Base-by-base conservation (phyloP, 345 rosid species). In the Rhodamnia rubescens region DNA sequence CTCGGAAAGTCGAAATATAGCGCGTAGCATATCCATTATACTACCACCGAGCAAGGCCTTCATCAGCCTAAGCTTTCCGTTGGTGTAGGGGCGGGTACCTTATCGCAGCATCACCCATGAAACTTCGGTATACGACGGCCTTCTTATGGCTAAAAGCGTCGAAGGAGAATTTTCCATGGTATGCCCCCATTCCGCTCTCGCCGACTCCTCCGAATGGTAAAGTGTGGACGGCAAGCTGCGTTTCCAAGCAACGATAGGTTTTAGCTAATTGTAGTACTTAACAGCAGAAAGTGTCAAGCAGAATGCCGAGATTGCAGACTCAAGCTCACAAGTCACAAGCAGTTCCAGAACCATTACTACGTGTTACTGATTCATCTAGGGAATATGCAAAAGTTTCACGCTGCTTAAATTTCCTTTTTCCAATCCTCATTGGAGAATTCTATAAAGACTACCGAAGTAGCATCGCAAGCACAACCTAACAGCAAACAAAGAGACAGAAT, bases 151-250 rank as follows among this genome's bases (percentile, higher is more conserved):
- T 94, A 80, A 98, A 98, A 82, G 95, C 93, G 69, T 98, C 99
- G 40, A 95, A 97, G 53, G 99, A 98, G 92, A 96, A 95, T 85
- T 94, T 98, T 32, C 99, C 99, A 82, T 95, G 99, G 93, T 98
- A 96, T 26, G 96, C 85, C 64, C 99, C 99, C 84, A 87, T 91
- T 85, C 99, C 99, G 51, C 99, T 96, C 87, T 96, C 98, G 55
- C 98, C 99, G 5, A 98, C 98, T 85, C 99, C 99, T 87, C 99
- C 99, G 15, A 98, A 98, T 40, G 99, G 99, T 56, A 98, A 83
- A 49, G 90, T 84, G 83, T 75, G 95, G 32, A 92, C 89, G 1
- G 96, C 90, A 84, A 96, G 92, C 99, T 97, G 93, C 90, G 89
- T 40, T 20, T 83, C 50, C 61, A 58, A 57, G 24, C 22, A 40